phyloP scores from a whole-genome alignment of 148 eudicot species.

The Camellia granthamiana region DNA sequence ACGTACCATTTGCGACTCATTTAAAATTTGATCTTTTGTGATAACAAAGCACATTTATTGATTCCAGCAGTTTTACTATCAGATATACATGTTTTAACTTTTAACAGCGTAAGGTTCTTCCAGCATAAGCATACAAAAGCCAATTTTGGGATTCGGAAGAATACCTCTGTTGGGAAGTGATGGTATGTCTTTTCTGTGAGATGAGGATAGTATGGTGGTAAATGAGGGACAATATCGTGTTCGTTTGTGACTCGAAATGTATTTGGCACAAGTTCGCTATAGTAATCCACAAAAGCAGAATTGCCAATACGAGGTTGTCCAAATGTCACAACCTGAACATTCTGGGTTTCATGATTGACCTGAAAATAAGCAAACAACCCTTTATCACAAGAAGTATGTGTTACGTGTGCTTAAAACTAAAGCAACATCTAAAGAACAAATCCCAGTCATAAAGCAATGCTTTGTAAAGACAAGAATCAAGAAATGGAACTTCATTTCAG shows the following conservation, averaged over 20 bases:
- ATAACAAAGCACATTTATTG: not conserved
- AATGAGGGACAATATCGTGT: constrained; percentile 92
- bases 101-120: constrained; percentile 2
- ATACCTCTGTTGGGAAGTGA: constrained; percentile 96
- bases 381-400: constrained; percentile 4
- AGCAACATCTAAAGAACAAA: not conserved
- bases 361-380: constrained; percentile 27
- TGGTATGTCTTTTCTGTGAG: constrained; percentile 80
- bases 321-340: constrained; percentile 77
- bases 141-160: not conserved
- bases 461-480: not conserved
- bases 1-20: not conserved
- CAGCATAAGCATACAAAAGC: not conserved
- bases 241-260: constrained; percentile 74
- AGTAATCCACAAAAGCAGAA: constrained; percentile 77
- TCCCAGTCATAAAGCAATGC: not conserved
- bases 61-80: not conserved
- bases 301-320: constrained; percentile 98
- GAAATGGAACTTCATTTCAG: not conserved
- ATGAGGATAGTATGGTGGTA: constrained; percentile 80
- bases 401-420: not conserved
- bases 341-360: constrained; percentile 51
- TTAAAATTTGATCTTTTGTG: not conserved
- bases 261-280: constrained; percentile 58
- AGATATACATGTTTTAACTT: not conserved